Evolutionary conservation across 805 yeast genomes (phyloP), one percentile per base, ranked within the genome.

Genomic region (Cyberlindnera misumaiensis): DNA sequence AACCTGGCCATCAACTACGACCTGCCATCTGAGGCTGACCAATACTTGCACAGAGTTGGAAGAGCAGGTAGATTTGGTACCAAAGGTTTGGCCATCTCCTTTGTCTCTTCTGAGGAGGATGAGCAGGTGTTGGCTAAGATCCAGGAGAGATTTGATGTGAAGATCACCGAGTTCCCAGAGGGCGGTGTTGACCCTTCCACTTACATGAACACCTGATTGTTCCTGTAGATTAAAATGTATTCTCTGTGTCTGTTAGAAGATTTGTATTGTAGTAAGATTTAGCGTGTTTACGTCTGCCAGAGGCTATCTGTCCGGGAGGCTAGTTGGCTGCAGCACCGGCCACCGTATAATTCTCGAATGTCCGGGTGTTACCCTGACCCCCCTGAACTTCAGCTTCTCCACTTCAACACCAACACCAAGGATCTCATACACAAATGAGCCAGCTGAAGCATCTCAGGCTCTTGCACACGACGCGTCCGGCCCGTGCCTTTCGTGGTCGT

Each of bases 61-160:
- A 88, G 98, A 79, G 98, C 98, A 52, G 98, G 98, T 70, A 89
- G 98, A 77, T 90, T 90, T 58, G 98, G 98, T 73, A 90, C 98
- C 62, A 90, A 90, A 72, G 98, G 98, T 71, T 79, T 93, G 56
- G 95, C 97, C 38, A 75, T 93, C 42, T 86, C 96, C 30, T 85
- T 90, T 49, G 93, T 93, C 39, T 73, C 93, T 31, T 73, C 80
- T 42, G 83, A 79, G 55, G 90, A 80, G 48, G 98, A 93, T 60
- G 88, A 87, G 65, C 86, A 82, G 67, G 84, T 89, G 31, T 74
- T 93, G 64, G 83, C 75, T 57, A 83, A 87, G 68, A 93, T 93
- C 61, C 98, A 93, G 73, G 94, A 86, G 53, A 81, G 97, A 70
- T 93, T 93, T 67, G 97, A 90, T 64, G 97, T 93, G 52, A 86